phyloP scores from a whole-genome alignment of 2,329 filamentous ascomycete genomes.

The Simplicillium aogashimaense region DNA sequence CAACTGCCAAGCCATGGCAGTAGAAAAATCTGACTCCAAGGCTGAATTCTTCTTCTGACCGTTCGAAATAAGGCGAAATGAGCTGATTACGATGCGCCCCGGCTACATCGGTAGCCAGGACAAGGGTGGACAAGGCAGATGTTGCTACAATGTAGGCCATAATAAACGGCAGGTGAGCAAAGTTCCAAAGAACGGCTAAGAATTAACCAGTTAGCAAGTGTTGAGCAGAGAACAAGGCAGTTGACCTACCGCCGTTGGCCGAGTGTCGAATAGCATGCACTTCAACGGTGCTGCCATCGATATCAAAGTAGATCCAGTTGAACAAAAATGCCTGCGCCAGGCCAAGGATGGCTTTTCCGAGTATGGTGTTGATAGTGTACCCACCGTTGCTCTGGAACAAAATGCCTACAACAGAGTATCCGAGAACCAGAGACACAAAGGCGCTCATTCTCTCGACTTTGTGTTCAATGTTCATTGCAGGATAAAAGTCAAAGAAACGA shows the following conservation, averaged over 20 bases:
- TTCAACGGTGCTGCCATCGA: slow-evolving; percentile 46
- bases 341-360: slow-evolving; percentile 52
- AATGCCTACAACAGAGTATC: slow-evolving; percentile 52
- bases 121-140: slow-evolving; percentile 46
- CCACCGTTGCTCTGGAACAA: slow-evolving; percentile 43
- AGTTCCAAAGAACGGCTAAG: slow-evolving; percentile 40
- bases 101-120: slow-evolving; percentile 44
- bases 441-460: slow-evolving; percentile 54
- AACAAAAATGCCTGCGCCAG: slow-evolving; percentile 48
- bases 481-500: slow-evolving; percentile 46
- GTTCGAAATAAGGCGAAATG: slow-evolving; percentile 36
- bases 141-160: slow-evolving; percentile 53
- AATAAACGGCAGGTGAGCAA: slow-evolving; percentile 51
- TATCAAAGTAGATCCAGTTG: slow-evolving; percentile 56
- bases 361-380: slow-evolving; percentile 42
- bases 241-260: slow-evolving; percentile 28
- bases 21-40: slow-evolving; percentile 52
- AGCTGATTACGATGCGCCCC: slow-evolving; percentile 37
- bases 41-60: slow-evolving; percentile 39
- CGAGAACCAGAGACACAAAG: slow-evolving; percentile 55
- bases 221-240: too few species aligned
- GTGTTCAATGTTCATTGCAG: slow-evolving; percentile 56
- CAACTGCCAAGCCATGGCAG: slow-evolving; percentile 48
- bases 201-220: slow-evolving; percentile 3
- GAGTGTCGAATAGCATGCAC: slow-evolving; percentile 51